phyloP scores from a whole-genome alignment of 768 basidiomycete species.

The Russula brevipes region DNA sequence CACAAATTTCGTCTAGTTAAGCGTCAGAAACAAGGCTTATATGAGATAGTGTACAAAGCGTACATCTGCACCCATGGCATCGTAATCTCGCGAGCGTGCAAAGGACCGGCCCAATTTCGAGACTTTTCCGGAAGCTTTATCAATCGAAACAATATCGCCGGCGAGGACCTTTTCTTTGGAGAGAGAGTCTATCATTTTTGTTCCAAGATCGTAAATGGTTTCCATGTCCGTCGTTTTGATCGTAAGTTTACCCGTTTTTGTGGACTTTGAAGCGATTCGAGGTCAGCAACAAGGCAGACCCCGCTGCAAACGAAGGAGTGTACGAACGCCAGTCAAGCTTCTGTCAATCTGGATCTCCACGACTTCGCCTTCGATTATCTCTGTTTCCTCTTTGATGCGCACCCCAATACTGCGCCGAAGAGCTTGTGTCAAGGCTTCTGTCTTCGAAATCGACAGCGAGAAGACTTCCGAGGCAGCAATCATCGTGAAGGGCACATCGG shows the following conservation, averaged over 20 bases:
- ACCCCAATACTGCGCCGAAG: conserved; percentile 96
- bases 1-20: conserved; percentile 87
- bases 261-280: conserved; percentile 52
- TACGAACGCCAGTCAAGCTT: conserved; percentile 85
- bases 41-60: conserved; percentile 32
- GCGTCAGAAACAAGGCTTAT: neutral
- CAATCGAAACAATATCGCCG: conserved; percentile 94
- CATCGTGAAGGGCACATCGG: conserved; percentile 97
- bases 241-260: conserved; percentile 95
- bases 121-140: conserved; percentile 95
- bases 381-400: conserved; percentile 94
- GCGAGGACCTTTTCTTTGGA: conserved; percentile 95
- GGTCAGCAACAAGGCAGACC: neutral
- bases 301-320: neutral
- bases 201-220: conserved; percentile 96
- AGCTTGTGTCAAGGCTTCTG: conserved; percentile 94
- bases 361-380: conserved; percentile 96
- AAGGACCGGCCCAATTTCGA: conserved; percentile 95
- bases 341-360: conserved; percentile 98
- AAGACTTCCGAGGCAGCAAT: conserved; percentile 98
- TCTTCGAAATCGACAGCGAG: conserved; percentile 97
- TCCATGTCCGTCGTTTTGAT: conserved; percentile 99
- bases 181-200: conserved; percentile 98
- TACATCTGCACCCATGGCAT: conserved; percentile 99
- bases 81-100: conserved; percentile 95